Percentiles rank a stretch among this genome's conserved stretches.
phyloP scores from a whole-genome alignment of 495 filamentous ascomycete species.

The Penicillium bialowiezense region DNA sequence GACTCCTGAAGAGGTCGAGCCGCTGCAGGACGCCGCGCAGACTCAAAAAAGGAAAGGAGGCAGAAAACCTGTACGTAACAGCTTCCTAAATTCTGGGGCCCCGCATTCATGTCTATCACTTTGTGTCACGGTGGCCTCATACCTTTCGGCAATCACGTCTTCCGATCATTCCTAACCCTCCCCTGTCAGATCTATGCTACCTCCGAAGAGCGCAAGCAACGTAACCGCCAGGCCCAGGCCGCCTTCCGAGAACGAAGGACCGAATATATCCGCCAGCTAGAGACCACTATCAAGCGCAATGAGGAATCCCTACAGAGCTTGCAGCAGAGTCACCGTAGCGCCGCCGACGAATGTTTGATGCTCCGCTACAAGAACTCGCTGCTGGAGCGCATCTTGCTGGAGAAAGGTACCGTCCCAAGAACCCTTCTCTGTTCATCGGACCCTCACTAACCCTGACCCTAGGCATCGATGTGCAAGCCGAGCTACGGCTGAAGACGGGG shows the following conservation, averaged over 20 bases:
- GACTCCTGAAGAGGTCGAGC: conserved; percentile 58
- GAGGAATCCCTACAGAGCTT: conserved; percentile 88
- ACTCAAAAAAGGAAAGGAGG: conserved; percentile 93
- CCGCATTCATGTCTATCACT: conserved; percentile 24
- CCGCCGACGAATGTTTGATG: conserved; percentile 97
- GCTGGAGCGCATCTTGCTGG: conserved; percentile 88
- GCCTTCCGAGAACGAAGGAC: conserved; percentile 95
- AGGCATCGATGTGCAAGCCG: conserved; percentile 98
- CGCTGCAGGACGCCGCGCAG: conserved; percentile 54
- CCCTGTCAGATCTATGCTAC: conserved; percentile 85
- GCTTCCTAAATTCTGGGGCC: conserved; percentile 26
- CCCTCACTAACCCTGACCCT: conserved; percentile 11
- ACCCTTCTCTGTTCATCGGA: background rate
- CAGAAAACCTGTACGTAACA: conserved; percentile 82
- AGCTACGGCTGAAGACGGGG: conserved; percentile 84
- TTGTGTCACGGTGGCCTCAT: background rate
- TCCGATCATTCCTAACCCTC: conserved; percentile 12
- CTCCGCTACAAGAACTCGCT: conserved; percentile 97
- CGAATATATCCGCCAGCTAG: conserved; percentile 98
- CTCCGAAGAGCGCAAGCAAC: conserved; percentile 95
- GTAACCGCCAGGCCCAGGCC: conserved; percentile 95
- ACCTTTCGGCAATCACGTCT: conserved; percentile 16
- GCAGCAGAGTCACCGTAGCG: conserved; percentile 90
- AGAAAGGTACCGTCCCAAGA: conserved; percentile 96
- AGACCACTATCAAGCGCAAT: conserved; percentile 95